Conservation (phyloP, 768 basidiomycete genomes). For the Tricholoma flavovirens region DNA sequence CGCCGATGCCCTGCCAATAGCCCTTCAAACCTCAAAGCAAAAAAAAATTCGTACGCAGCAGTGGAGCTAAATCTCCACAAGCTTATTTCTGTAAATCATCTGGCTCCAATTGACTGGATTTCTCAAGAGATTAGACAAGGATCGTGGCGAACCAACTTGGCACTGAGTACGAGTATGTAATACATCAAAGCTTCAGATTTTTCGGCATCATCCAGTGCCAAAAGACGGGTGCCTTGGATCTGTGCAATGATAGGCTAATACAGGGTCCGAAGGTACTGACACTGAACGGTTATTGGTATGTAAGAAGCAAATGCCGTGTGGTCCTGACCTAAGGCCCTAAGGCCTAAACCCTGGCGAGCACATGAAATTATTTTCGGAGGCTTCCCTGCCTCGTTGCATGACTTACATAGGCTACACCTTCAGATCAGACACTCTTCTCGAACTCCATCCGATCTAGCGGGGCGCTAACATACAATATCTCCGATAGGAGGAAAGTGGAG, state of each 20-base stretch:
- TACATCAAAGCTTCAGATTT: too few species aligned
- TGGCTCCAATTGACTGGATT: conserved; percentile 7
- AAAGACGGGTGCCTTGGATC: background rate
- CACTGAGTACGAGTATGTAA: too few species aligned
- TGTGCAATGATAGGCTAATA: background rate
- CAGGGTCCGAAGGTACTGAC: background rate
- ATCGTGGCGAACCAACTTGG: background rate
- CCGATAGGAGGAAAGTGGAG: background rate
- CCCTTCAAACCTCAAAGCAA: conserved; percentile 2
- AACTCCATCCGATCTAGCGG: background rate
- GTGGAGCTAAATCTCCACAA: conserved; percentile 6
- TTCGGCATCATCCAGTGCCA: background rate
- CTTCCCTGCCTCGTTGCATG: background rate
- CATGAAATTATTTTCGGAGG: too few species aligned
- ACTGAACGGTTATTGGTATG: background rate
- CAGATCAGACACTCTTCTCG: background rate
- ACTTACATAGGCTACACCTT: too few species aligned
- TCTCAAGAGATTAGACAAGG: background rate
- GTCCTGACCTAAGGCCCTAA: background rate
- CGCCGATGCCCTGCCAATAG: conserved; percentile 3
- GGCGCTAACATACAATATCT: background rate
- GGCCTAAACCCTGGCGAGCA: too few species aligned
- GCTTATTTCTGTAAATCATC: conserved; percentile 7
- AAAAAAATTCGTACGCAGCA: background rate
- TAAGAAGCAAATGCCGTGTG: background rate